Base-by-base conservation (phyloP, 495 filamentous ascomycete species). In the Pyronema omphalodes region DNA sequence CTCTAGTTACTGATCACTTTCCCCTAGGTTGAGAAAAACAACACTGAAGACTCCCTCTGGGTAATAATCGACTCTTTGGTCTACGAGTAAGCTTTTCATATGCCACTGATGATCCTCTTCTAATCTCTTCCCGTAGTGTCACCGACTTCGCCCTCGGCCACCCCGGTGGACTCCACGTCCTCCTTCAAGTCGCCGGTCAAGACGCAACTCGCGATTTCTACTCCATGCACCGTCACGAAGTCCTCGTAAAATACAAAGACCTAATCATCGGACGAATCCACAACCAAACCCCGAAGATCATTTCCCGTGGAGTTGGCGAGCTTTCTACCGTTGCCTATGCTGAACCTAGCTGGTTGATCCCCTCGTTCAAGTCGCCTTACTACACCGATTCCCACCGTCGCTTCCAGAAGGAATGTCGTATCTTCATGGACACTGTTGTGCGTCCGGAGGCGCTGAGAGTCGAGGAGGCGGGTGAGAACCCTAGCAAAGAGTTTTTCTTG, bases 131-230 rank as follows among this genome's bases (percentile, higher is more conserved):
- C 39, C 39, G 11, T 7, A 41, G 39, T 51, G 82, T 91, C 44
- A 83, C 84, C 43, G 87, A 93, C 53, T 94, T 95, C 68, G 71
- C 89, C 53, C 85, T 88, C 71, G 87, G 87, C 54, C 88, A 95
- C 63, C 87, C 87, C 15, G 87, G 88, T 58, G 91, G 91, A 71
- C 93, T 96, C 71, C 93, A 99, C 75, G 91, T 96, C 60, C 73
- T 99, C 34, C 78, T 96, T 61, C 93, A 99, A 66, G 88, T 96
- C 58, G 91, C 74, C 64, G 91, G 91, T 65, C 87, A 94, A 71
- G 91, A 99, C 71, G 84, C 87, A 61, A 94, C 88, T 51, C 74
- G 78, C 41, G 84, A 83, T 55, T 95, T 93, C 73, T 91, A 94
- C 67, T 88, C 88, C 67, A 83, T 95, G 39, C 88, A 95, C 70